Evolutionary conservation across 495 filamentous ascomycete species (phyloP).

Genomic region (Sabuloglossum arenarium): DNA sequence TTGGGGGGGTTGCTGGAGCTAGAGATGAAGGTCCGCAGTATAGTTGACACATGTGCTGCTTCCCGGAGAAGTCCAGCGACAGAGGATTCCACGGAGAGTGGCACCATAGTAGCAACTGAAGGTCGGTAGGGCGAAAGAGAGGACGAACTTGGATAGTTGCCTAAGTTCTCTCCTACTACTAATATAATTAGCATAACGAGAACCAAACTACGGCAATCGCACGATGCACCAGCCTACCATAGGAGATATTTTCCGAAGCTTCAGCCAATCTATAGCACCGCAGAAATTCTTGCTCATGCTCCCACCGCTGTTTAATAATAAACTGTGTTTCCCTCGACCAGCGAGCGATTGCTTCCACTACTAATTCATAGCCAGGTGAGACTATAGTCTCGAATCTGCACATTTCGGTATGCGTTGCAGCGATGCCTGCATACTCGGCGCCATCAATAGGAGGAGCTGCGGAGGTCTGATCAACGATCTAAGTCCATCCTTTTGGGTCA

Average conservation of each 20-base stretch:
- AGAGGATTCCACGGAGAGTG: neutral
- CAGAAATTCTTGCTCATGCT: slow-evolving; percentile 32
- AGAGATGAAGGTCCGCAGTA: neutral
- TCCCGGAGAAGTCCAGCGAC: neutral
- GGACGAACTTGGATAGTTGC: no score
- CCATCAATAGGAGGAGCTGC: slow-evolving; percentile 55
- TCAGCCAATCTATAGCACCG: no score
- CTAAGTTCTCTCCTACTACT: no score
- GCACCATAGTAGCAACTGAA: neutral
- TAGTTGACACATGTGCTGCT: neutral
- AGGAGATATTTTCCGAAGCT: no score
- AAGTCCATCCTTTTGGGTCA: neutral
- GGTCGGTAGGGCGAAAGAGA: no score
- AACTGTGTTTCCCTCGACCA: slow-evolving; percentile 39
- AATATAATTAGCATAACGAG: no score
- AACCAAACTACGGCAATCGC: no score
- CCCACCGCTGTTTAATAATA: slow-evolving; percentile 37
- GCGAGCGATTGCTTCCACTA: slow-evolving; percentile 47
- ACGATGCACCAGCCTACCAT: no score
- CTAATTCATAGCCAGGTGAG: slow-evolving; percentile 51
- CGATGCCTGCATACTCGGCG: slow-evolving; percentile 56
- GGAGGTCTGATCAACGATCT: slow-evolving; percentile 55
- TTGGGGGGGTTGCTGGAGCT: neutral
- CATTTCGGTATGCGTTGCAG: slow-evolving; percentile 68
- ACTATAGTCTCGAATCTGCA: slow-evolving; percentile 59